Evolutionary conservation across 257 asterid species (phyloP), one percentile per base, ranked within the genome.

Genomic region (Rhazya stricta): DNA sequence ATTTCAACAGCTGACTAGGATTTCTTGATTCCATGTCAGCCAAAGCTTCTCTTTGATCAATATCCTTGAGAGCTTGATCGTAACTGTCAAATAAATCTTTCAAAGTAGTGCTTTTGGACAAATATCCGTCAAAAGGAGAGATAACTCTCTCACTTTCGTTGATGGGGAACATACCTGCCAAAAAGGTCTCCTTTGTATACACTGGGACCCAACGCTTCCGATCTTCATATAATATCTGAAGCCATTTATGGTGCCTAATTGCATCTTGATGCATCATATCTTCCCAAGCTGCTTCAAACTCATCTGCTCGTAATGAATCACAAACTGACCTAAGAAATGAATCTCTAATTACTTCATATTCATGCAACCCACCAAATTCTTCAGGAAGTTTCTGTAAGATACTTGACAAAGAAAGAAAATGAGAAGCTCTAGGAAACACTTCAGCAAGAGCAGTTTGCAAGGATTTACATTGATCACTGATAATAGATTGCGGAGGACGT

Each of bases 201-300:
- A 79, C 88, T 2, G 88, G 92, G n/a, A 78, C 90, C 91, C 90
- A 89, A n/a, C 69, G 58, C 65, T 83, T 85, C 16, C 94, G 86
- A 77, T 85, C 87, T 75, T 87, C 89, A 60, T 85, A 81, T 41
- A 87, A 79, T 32, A 46, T 78, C 71, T 77, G 84, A 62, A 87
- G 69, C 90, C 86, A 87, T 65, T 81, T 61, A 60, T 80, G 79
- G 77, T 77, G 74, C 56, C 42, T 36, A 57, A 87, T 69, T 41
- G 82, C 82, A 77, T 85, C 32, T 65, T 62, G 73, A 36, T 76
- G 81, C 72, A 85, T 74, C 79, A 83, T 75, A 30, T 75, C 78
- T 74, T 86, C 84, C 94, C 90, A 89, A 75, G 88, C 89, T 73
- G 78, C 82, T 83, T 85, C 94, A 74, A 89, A 89, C 69, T 84